Base-by-base conservation (phyloP, 805 yeast species). In the Yarrowia yakushimensis region DNA sequence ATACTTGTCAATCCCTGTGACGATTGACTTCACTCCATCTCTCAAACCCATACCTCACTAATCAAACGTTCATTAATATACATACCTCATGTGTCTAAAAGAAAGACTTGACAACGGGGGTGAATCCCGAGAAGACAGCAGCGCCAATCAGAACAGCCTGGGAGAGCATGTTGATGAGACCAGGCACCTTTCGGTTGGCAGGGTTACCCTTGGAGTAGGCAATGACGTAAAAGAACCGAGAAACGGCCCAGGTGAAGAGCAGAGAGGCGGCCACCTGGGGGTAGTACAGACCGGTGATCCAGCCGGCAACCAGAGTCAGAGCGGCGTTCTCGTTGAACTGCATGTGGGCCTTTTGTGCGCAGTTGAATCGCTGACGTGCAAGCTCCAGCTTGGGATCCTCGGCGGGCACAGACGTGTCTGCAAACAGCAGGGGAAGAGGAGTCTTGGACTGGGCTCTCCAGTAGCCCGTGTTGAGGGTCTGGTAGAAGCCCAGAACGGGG, bases 271-370 rank as follows among this genome's bases (percentile, higher is more conserved):
- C 33, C 3, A 22, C 1, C 23, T n/a, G 18, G n/a, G 64, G 64
- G 46, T 13, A 31, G 27, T 23, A 28, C 36, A 63, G 39, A 2
- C 64, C 63, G 4, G 54, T 9, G n/a, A 60, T 36, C 42, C 42
- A 43, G 20, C 59, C 59, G 4, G 59, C 27, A 4, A 61, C 45
- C 28, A 33, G 28, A 22, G 60, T 60, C 28, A 43, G 34, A 11
- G 43, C 34, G 22, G 52, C 59, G 52, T 63, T 43, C 39, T 63
- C 64, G 34, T 48, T 43, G 46, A 59, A 41, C 33, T 63, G 61
- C 41, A 61, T 20, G 31, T 63, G 64, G 11, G 64, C 63, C 46
- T 61, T 61, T n/a, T 63, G 64, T 11, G 64, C 64, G 20, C 64
- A 63, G 45, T 63, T 63, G 64, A 63, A 63, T 30, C 63, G 41